A percentile compares a stretch with the other conserved stretches of the same genome.
Conservation (phyloP, 2,329 filamentous ascomycete species). For the Aspergillus alliaceus region DNA sequence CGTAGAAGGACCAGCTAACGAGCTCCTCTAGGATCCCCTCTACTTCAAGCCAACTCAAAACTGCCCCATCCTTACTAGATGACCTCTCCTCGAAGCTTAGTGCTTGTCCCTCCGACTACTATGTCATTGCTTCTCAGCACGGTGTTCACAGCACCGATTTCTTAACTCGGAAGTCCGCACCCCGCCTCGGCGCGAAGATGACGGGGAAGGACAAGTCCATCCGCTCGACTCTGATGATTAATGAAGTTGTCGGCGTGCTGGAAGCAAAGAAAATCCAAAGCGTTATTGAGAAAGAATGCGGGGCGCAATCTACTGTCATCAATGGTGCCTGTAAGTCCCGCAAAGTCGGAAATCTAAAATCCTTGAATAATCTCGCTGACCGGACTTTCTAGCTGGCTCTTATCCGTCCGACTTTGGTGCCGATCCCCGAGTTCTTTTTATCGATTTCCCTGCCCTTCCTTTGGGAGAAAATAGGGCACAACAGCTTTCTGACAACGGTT, state of each 20-base stretch:
- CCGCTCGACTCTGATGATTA: slow-evolving; percentile 53
- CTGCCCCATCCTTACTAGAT: slow-evolving; percentile 44
- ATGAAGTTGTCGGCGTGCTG: slow-evolving; percentile 54
- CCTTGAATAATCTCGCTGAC: slow-evolving; percentile 17
- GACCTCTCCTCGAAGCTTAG: slow-evolving; percentile 53
- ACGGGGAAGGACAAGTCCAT: slow-evolving; percentile 50
- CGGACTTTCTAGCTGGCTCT: slow-evolving; percentile 33
- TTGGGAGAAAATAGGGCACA: slow-evolving; percentile 34
- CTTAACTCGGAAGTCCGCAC: slow-evolving; percentile 51
- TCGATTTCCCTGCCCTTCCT: slow-evolving; percentile 47
- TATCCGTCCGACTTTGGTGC: slow-evolving; percentile 38
- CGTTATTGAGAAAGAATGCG: slow-evolving; percentile 50
- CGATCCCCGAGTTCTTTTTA: slow-evolving; percentile 44
- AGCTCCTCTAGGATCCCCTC: slow-evolving; percentile 36
- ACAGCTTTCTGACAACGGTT: slow-evolving; percentile 46
- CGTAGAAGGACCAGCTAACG: slow-evolving; percentile 22
- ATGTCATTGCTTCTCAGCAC: slow-evolving; percentile 76
- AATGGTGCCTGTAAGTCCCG: slow-evolving; percentile 42
- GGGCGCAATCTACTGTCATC: slow-evolving; percentile 43
- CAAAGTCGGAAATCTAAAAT: slow-evolving; percentile 4
- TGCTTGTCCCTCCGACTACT: slow-evolving; percentile 70
- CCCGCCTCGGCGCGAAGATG: slow-evolving; percentile 55
- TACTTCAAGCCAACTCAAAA: slow-evolving; percentile 43
- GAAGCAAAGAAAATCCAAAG: slow-evolving; percentile 44
- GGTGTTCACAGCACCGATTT: slow-evolving; percentile 72